Conservation (phyloP, 148 eudicot species). For the Rhododendron ferrugineum region DNA sequence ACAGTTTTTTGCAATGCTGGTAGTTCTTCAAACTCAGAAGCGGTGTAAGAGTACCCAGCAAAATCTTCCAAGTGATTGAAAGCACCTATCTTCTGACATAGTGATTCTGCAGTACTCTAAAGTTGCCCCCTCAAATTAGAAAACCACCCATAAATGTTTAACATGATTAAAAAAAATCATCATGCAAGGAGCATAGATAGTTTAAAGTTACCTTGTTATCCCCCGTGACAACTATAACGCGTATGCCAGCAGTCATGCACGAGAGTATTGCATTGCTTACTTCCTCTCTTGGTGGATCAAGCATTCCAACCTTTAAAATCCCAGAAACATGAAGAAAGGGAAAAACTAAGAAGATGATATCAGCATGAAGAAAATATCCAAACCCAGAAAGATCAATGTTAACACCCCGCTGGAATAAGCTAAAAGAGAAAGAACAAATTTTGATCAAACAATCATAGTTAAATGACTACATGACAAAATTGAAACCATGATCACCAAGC, state of each 20-base stretch:
- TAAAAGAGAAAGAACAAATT: background rate
- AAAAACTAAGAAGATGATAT: background rate
- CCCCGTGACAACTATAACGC: constrained; percentile 96
- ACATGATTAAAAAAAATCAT: background rate
- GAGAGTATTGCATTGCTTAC: constrained; percentile 81
- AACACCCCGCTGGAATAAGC: background rate
- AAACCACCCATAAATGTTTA: constrained; percentile 4
- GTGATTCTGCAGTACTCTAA: constrained; percentile 90
- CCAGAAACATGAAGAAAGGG: background rate
- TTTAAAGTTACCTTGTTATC: constrained; percentile 79
- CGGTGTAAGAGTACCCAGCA: constrained; percentile 77
- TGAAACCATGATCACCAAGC: background rate
- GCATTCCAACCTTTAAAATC: constrained; percentile 82
- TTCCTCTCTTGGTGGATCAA: constrained; percentile 98
- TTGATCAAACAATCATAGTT: background rate
- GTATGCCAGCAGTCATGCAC: constrained; percentile 97
- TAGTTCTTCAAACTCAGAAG: constrained; percentile 96
- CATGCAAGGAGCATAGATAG: background rate
- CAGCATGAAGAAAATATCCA: background rate
- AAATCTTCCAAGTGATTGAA: constrained; percentile 89
- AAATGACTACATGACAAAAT: background rate
- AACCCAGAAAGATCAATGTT: constrained; percentile 6
- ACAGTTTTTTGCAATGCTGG: constrained; percentile 81
- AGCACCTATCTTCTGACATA: constrained; percentile 85
- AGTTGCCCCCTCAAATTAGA: constrained; percentile 20